Base-by-base conservation (phyloP, 345 rosid genomes). In the Aegle marmelos region DNA sequence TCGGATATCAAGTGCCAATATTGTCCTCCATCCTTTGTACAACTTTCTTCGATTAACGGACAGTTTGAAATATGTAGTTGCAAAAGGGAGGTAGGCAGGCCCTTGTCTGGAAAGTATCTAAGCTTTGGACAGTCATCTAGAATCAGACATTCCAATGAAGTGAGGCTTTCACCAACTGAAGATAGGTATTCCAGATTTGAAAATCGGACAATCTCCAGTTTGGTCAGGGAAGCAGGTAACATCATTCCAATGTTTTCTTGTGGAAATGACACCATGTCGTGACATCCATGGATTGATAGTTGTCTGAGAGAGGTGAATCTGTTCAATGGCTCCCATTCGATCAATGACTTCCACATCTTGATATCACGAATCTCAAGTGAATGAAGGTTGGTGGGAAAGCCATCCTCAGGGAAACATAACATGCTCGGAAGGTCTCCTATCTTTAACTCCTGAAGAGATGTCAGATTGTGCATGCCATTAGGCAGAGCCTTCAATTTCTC, bases 311-410 rank as follows among this genome's bases (percentile, higher is more conserved):
- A 76, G 37, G 63, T 60, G 56, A 79, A 71, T 31, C 54, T 79
- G 76, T 68, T 31, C 76, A 79, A 76, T 31, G 81, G 83, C 81
- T 81, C 85, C 83, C 83, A 69, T 5, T 34, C 25, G 4, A 74
- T 56, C 17, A 83, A 68, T 39, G 34, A 48, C 57, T 69, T 69
- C 13, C 63, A 68, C 6, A 45, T 60, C n/a, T 50, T 70, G 25
- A 50, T 13, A 50, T 75, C 58, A 6, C 5, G 9, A 25, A 80
- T 75, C 17, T 0, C 9, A 41, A 80, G 82, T 30, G 71, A 66
- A 50, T 28, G 25, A 14, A 69, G 70, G 66, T 70, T 75, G 22
- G 36, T 34, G 30, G 79, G 79, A 22, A 74, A 34, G 39, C 78
- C 82, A 28, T 66, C 17, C 59, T 31, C 58, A 9, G 78, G 78